Evolutionary conservation across 257 asterid genomes (phyloP).

Genomic region (Verbena officinalis): DNA sequence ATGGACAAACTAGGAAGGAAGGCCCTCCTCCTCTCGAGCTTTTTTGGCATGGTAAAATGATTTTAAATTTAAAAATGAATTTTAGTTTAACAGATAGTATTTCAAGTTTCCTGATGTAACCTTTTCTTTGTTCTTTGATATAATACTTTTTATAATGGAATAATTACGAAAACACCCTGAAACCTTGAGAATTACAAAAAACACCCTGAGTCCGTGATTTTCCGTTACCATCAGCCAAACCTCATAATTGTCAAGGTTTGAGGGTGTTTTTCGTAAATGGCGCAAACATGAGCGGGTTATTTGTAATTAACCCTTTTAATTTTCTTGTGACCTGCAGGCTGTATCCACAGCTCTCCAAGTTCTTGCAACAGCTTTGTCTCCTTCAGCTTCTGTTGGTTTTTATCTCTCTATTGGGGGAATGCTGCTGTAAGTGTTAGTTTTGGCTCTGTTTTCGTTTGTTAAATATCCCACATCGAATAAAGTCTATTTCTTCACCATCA

Average conservation of each 20-base stretch:
- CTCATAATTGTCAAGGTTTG: no score
- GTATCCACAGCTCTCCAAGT: slow-evolving; percentile 79
- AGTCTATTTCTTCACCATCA: no score
- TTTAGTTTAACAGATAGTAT: background rate
- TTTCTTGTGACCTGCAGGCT: slow-evolving; percentile 61
- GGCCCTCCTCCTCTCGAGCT: slow-evolving; percentile 89
- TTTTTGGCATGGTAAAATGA: slow-evolving; percentile 83
- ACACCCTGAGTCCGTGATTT: no score
- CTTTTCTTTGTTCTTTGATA: no score
- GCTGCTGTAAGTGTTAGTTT: slow-evolving; percentile 69
- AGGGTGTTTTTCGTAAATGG: no score
- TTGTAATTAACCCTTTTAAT: slow-evolving; percentile 1
- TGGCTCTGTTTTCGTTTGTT: slow-evolving; percentile 11
- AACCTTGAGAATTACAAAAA: no score
- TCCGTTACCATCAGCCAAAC: no score
- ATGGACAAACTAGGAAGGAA: slow-evolving; percentile 94
- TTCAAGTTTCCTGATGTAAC: background rate
- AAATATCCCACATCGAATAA: no score
- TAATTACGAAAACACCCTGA: no score
- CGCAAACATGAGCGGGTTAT: no score
- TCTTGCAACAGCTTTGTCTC: slow-evolving; percentile 54
- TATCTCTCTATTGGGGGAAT: slow-evolving; percentile 72
- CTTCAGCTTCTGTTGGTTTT: slow-evolving; percentile 47
- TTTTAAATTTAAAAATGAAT: slow-evolving; percentile 15
- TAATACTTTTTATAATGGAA: no score